Conservation (phyloP, 139 green algal genomes). For the Diplosphaera chodatii region DNA sequence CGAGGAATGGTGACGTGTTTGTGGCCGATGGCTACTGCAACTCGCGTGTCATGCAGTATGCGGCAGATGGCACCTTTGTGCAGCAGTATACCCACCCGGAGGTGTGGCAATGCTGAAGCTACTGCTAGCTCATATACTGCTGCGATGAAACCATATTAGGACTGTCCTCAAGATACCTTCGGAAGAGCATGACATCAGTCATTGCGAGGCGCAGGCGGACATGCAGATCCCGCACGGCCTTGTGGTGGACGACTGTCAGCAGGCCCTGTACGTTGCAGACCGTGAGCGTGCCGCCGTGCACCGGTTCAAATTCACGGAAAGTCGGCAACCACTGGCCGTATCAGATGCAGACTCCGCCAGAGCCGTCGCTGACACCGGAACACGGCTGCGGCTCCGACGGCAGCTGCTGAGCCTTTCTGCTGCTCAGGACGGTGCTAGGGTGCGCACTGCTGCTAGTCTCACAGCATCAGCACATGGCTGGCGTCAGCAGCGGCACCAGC, state of each 20-base stretch:
- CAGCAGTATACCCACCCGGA: constrained; percentile 13
- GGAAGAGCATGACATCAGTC: no score
- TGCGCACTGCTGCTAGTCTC: no score
- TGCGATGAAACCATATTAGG: no score
- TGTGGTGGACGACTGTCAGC: constrained; percentile 67
- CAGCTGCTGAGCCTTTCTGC: no score
- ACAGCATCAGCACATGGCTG: no score
- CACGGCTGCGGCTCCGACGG: not conserved
- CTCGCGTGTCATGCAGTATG: constrained; percentile 36
- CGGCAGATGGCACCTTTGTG: constrained; percentile 27
- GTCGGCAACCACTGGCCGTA: no score
- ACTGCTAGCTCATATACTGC: no score
- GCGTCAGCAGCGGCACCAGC: no score
- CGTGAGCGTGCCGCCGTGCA: constrained; percentile 43
- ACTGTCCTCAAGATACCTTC: no score
- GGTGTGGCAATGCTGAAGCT: no score
- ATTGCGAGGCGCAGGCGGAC: not conserved
- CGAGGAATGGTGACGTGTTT: constrained; percentile 59
- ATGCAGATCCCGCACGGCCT: constrained; percentile 54
- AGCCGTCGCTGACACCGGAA: not conserved
- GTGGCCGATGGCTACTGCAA: constrained; percentile 73
- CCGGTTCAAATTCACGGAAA: constrained; percentile 6
- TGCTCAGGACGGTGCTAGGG: no score
- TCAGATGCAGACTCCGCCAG: no score
- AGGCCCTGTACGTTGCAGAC: constrained; percentile 53